These are phyloP conservation scores for Populus trichocarpa DNA, from an alignment of 441 rosid species.

Conservation along the genomic window DNA sequence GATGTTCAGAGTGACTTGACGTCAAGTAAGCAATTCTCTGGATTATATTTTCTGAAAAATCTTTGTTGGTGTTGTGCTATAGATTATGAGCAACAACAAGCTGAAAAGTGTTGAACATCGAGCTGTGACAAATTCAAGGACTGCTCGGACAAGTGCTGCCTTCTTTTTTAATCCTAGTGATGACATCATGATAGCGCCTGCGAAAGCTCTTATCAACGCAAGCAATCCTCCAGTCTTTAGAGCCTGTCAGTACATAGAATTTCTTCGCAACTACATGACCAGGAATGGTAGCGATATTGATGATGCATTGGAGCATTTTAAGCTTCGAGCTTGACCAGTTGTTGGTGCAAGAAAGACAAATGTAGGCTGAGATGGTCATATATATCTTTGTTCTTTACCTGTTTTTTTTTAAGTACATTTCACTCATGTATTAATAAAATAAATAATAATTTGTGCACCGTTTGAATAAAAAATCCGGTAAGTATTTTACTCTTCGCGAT, in stretches of 20 bases:
- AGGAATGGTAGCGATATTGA: neutral
- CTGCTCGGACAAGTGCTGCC: neutral
- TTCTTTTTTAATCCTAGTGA: slow-evolving; percentile 9
- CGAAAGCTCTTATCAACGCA: slow-evolving; percentile 7
- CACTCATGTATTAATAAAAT: neutral
- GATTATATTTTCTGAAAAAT: neutral
- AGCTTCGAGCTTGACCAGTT: neutral
- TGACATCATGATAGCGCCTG: slow-evolving; percentile 22
- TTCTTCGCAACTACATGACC: neutral
- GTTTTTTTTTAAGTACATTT: too few relatives aligned
- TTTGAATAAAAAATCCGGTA: too few relatives aligned
- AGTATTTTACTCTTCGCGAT: too few relatives aligned
- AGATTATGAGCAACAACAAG: slow-evolving; percentile 2
- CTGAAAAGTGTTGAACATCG: slow-evolving; percentile 12
- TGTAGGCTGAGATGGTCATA: neutral
- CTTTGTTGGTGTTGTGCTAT: neutral
- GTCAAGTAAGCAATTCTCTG: neutral
- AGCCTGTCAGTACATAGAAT: slow-evolving; percentile 14
- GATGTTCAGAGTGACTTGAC: too few relatives aligned
- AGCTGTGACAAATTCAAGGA: slow-evolving; percentile 7
- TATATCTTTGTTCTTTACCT: too few relatives aligned
- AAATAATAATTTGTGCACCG: too few relatives aligned
- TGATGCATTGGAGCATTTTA: neutral
- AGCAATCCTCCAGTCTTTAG: slow-evolving; percentile 21
- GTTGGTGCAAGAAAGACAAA: neutral